Base-by-base conservation (phyloP, 2,329 filamentous ascomycete species). In the Volutella citrinella region DNA sequence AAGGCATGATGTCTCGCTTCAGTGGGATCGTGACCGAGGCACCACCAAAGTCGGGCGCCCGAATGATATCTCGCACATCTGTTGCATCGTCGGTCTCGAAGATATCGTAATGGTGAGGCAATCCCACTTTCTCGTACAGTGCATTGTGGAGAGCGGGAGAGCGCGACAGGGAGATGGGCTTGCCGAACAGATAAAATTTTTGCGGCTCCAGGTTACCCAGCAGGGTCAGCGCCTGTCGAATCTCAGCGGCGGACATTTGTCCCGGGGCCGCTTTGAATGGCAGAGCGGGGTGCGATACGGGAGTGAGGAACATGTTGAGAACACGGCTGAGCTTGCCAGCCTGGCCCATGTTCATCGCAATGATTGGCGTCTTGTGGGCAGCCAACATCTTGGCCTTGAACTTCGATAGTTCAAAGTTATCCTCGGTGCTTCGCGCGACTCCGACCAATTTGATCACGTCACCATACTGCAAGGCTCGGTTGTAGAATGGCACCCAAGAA, bases 401-500 rank as follows among this genome's bases (percentile, higher is more conserved):
- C 30, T 77, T 78, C 24, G 80, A 79, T 19, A 97, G 74, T 24
- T 84, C 80, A 55, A 87, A 93, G 60, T 98, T 98, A 64, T 97
- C 90, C 40, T 89, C 80, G 27, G 91, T 69, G 14, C 63, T 75
- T 35, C 74, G 78, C 2, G 91, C 91, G 36, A 84, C 72, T 24
- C 93, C 93, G 7, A 97, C 83, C 23, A 98, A 80, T 67, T 98
- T 98, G 66, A 98, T 88, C 38, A 97, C 74, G 55, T 97, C 89
- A 29, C 91, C 93, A 52, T 87, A 87, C 56, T 94, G 85, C 11
- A 96, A 68, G 12, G 91, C 91, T 54, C 80, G 81, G 63, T 96
- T 96, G 70, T 95, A 97, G 63, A 81, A 83, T 18, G 82, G 76
- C 36, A 93, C 81, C 91, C 93, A 98, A 0, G 87, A 87, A n/a